These are phyloP conservation scores for Chalaropsis thielavioides DNA, from an alignment of 2,329 filamentous ascomycete genomes.

Conservation along the genomic window DNA sequence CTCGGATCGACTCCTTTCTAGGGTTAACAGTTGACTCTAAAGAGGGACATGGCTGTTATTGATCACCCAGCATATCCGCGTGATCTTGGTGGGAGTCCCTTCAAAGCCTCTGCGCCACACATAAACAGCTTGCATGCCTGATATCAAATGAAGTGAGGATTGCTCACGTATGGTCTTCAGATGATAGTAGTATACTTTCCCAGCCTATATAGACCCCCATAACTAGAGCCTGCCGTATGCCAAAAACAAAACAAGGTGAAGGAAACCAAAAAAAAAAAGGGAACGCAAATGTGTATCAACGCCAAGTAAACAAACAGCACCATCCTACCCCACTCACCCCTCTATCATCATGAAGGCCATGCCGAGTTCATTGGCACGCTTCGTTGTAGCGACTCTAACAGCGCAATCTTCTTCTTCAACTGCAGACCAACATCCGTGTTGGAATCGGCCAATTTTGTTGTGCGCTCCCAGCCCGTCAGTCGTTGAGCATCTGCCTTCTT, in stretches of 20 bases:
- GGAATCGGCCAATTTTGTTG: background rate
- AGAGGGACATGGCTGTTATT: background rate
- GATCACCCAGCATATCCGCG: background rate
- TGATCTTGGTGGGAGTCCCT: background rate
- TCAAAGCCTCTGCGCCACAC: background rate
- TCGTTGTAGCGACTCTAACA: slow-evolving; percentile 14
- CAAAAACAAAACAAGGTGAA: too few relatives aligned
- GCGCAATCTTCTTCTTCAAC: slow-evolving; percentile 14
- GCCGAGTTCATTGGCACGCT: background rate
- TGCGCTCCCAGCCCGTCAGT: slow-evolving; percentile 9
- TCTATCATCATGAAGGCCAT: slow-evolving; percentile 1
- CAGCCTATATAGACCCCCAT: background rate
- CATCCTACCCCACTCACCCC: background rate
- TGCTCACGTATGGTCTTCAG: background rate
- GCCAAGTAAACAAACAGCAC: background rate
- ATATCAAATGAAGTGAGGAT: background rate
- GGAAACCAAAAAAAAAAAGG: background rate
- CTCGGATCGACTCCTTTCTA: background rate
- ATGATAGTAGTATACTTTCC: background rate
- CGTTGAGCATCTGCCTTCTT: background rate
- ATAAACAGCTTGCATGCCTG: background rate
- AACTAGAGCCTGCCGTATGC: background rate
- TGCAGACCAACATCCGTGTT: background rate
- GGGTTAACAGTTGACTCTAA: background rate
- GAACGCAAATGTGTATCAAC: slow-evolving; percentile 1